Evolutionary conservation across 208 protist species (phyloP).

Genomic region (Acanthamoeba triangularis): DNA sequence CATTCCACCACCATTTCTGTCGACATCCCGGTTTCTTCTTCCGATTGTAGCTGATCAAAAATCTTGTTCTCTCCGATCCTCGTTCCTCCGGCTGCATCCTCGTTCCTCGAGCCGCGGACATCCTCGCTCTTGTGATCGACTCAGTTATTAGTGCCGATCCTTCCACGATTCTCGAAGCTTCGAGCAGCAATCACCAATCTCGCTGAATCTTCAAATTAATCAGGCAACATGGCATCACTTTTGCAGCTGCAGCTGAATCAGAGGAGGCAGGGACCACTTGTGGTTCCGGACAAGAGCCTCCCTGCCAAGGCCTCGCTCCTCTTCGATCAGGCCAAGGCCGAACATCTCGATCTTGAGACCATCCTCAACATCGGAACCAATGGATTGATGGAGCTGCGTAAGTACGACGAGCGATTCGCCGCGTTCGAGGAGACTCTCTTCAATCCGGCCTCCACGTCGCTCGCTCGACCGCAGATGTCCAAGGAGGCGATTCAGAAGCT

Average conservation of each 20-base stretch:
- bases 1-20: too few relatives aligned
- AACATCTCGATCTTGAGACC: conserved; percentile 61
- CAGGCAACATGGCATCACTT: background rate
- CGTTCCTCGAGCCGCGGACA: too few relatives aligned
- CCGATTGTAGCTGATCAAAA: too few relatives aligned
- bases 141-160: background rate
- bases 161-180: too few relatives aligned
- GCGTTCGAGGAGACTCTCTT: conserved; percentile 73
- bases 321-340: conserved; percentile 73
- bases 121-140: background rate
- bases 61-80: too few relatives aligned
- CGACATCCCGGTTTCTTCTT: too few relatives aligned
- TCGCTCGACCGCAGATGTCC: conserved; percentile 74
- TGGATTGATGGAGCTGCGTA: conserved; percentile 73
- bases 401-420: conserved; percentile 65
- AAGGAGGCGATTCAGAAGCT: conserved; percentile 78
- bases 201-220: background rate
- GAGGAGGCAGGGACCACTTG: background rate
- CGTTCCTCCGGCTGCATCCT: too few relatives aligned
- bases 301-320: conserved; percentile 70
- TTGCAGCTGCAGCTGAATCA: conserved; percentile 20
- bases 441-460: background rate
- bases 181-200: too few relatives aligned
- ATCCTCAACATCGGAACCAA: conserved; percentile 72
- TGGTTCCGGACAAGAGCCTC: conserved; percentile 17